Percentiles rank a stretch among this genome's conserved stretches.
phyloP scores from a whole-genome alignment of 805 yeast genomes.

The Yamadazyma nakazawae region DNA sequence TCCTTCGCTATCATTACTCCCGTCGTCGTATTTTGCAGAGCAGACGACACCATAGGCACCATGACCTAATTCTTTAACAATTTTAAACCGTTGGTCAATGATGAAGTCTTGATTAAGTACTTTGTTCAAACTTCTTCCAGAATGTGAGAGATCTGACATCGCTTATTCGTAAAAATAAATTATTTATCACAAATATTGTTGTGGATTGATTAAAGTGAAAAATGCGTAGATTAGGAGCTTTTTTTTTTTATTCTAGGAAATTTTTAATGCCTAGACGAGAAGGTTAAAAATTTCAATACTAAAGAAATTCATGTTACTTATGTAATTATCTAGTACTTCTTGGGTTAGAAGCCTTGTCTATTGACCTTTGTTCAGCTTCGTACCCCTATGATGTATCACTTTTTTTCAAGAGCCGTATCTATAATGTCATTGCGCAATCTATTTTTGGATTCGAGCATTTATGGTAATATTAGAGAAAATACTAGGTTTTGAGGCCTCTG shows the following conservation, averaged over 20 bases:
- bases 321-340: background rate
- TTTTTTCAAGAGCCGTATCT: background rate
- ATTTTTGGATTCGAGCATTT: background rate
- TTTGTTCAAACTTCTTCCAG: slow-evolving; percentile 36
- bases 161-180: background rate
- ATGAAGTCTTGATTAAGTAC: slow-evolving; percentile 82
- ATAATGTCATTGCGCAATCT: background rate
- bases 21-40: slow-evolving; percentile 85
- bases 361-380: background rate
- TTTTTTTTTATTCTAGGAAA: background rate
- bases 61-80: slow-evolving; percentile 92
- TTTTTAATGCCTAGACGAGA: background rate
- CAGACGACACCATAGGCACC: slow-evolving; percentile 98
- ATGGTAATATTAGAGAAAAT: too few species aligned
- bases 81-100: slow-evolving; percentile 82
- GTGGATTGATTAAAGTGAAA: background rate
- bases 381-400: background rate
- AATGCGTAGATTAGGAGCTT: background rate
- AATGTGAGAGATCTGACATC: slow-evolving; percentile 13
- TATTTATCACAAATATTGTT: too few species aligned
- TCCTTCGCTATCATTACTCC: slow-evolving; percentile 32
- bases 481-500: background rate
- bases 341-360: background rate
- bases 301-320: too few species aligned
- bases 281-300: too few species aligned